Conservation (phyloP, 345 rosid genomes). For the Populus euphratica region DNA sequence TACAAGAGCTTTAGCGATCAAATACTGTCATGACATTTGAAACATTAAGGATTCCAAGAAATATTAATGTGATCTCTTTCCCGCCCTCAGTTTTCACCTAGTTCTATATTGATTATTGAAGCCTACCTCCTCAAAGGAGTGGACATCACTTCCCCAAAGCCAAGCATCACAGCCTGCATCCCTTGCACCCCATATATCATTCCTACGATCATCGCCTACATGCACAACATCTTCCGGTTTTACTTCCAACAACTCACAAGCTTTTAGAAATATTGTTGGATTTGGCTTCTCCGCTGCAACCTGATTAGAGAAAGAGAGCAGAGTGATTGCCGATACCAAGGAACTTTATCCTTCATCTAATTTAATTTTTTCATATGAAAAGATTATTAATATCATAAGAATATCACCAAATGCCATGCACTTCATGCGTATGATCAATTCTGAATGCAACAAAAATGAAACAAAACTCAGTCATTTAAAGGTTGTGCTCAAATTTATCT, state of each 20-base stretch:
- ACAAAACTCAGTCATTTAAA: neutral
- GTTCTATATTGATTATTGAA: neutral
- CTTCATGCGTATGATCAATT: neutral
- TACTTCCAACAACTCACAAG: slow-evolving; percentile 80
- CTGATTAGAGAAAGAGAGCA: slow-evolving; percentile 32
- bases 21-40: neutral
- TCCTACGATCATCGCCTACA: slow-evolving; percentile 97
- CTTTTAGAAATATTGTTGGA: slow-evolving; percentile 88
- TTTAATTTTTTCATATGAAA: neutral
- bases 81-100: neutral
- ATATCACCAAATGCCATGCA: neutral
- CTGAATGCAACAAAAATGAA: neutral
- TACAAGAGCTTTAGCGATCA: neutral
- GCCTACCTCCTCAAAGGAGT: slow-evolving; percentile 78
- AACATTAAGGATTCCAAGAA: neutral
- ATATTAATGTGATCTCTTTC: neutral
- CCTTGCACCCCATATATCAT: slow-evolving; percentile 98
- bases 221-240: slow-evolving; percentile 94
- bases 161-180: slow-evolving; percentile 99
- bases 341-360: neutral
- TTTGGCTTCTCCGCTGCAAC: slow-evolving; percentile 98
- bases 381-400: neutral
- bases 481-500: neutral
- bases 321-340: neutral
- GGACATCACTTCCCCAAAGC: slow-evolving; percentile 97